phyloP scores from a whole-genome alignment of 176 grass and related monocot genomes.

The Rhynchospora tenuis region DNA sequence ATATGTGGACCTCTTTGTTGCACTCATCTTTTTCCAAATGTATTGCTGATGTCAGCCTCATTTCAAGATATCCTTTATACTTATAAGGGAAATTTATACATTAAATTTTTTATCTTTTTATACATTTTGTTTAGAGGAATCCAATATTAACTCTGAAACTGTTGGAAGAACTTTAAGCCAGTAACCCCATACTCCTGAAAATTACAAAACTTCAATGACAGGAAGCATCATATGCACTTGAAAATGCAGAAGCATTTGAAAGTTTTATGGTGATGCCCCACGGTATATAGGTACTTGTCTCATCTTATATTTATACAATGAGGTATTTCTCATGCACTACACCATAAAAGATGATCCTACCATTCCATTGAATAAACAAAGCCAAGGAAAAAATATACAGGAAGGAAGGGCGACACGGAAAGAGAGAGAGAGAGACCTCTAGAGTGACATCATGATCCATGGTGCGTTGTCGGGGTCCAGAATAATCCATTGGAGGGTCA shows the following conservation, averaged over 20 bases:
- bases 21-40: neutral
- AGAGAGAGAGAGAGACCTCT: constrained; percentile 42
- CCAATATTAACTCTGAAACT: neutral
- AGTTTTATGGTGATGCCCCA: neutral
- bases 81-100: neutral
- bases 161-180: neutral
- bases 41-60: neutral
- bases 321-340: neutral
- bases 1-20: neutral
- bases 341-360: neutral
- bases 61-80: neutral
- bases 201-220: neutral
- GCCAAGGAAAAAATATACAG: neutral
- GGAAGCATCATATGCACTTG: neutral
- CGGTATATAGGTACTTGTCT: neutral
- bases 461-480: constrained; percentile 55
- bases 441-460: constrained; percentile 91
- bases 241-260: neutral
- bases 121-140: neutral
- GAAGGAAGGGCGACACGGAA: neutral
- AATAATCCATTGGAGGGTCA: constrained; percentile 90
- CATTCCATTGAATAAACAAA: neutral
- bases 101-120: neutral
- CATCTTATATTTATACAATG: neutral
- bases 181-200: neutral